phyloP scores from a whole-genome alignment of 306 rosid species.

The Medicago truncatula region DNA sequence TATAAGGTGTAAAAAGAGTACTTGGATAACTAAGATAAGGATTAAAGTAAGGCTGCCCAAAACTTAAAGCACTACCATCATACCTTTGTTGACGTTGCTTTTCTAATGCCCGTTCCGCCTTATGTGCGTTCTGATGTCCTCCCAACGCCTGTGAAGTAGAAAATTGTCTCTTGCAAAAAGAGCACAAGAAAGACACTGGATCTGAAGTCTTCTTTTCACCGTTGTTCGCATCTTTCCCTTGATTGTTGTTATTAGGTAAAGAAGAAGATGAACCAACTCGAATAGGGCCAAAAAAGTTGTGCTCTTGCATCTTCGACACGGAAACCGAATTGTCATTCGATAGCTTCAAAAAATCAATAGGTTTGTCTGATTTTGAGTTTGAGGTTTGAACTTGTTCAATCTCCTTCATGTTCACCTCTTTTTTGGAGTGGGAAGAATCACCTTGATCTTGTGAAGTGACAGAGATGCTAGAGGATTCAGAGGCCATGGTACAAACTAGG shows the following conservation, averaged over 20 bases:
- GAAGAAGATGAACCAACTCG: constrained; percentile 15
- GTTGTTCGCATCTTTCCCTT: background rate
- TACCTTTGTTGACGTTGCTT: constrained; percentile 66
- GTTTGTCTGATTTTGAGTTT: constrained; percentile 26
- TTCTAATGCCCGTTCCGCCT: constrained; percentile 69
- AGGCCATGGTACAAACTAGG: background rate
- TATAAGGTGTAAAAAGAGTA: constrained; percentile 22
- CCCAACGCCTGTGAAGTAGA: constrained; percentile 86
- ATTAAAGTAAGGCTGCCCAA: constrained; percentile 31
- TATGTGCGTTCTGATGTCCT: constrained; percentile 89
- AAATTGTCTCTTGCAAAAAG: constrained; percentile 71
- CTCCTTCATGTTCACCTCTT: background rate
- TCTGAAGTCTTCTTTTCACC: constrained; percentile 4
- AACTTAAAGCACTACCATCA: constrained; percentile 18
- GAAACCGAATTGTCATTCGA: constrained; percentile 27
- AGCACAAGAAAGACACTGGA: constrained; percentile 61
- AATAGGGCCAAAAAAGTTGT: constrained; percentile 43
- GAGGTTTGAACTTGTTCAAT: constrained; percentile 18
- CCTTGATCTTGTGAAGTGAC: constrained; percentile 42
- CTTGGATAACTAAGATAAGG: constrained; percentile 4
- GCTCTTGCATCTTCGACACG: constrained; percentile 35
- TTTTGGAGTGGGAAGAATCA: background rate
- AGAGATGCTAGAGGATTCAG: constrained; percentile 59
- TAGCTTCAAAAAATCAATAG: constrained; percentile 50
- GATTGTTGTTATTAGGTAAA: background rate